A percentile compares a stretch with the other conserved stretches of the same genome.
Evolutionary conservation across 2,329 filamentous ascomycete genomes (phyloP).

Genomic region (Aspergillus fumigatus): DNA sequence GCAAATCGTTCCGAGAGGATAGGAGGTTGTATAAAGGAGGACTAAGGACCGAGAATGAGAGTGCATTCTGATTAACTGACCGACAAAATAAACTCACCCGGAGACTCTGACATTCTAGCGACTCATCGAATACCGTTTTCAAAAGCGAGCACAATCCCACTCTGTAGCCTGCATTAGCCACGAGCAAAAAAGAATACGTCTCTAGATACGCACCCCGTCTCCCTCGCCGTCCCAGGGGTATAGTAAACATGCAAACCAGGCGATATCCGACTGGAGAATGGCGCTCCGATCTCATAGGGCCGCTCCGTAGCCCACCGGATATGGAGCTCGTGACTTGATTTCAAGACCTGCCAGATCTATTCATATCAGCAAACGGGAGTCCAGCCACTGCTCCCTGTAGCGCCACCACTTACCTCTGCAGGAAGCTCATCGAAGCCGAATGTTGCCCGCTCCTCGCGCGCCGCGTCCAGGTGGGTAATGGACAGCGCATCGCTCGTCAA

Average conservation of each 20-base stretch:
- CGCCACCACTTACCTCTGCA: conserved; percentile 45
- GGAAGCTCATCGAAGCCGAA: conserved; percentile 70
- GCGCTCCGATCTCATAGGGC: conserved; percentile 57
- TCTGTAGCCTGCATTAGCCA: conserved; percentile 24
- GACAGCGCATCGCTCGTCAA: conserved; percentile 52
- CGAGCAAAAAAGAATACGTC: neutral
- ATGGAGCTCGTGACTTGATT: conserved; percentile 66
- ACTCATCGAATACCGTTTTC: conserved; percentile 52
- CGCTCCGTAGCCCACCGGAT: conserved; percentile 68
- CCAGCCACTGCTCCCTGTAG: neutral
- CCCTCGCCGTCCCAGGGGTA: conserved; percentile 44
- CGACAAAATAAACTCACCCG: conserved; percentile 26
- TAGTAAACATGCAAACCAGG: conserved; percentile 80
- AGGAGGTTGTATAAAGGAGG: conserved; percentile 58
- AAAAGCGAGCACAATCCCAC: conserved; percentile 55
- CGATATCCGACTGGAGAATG: conserved; percentile 69
- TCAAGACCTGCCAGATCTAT: conserved; percentile 58
- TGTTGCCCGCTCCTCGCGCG: conserved; percentile 75
- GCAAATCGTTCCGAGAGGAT: conserved; percentile 56
- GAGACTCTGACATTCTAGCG: conserved; percentile 52
- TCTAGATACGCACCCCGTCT: neutral
- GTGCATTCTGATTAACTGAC: neutral
- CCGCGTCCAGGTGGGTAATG: conserved; percentile 59
- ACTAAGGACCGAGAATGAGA: conserved; percentile 30
- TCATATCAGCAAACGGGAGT: neutral